Conservation (phyloP, 148 eudicot species). For the Silene uniflora region DNA sequence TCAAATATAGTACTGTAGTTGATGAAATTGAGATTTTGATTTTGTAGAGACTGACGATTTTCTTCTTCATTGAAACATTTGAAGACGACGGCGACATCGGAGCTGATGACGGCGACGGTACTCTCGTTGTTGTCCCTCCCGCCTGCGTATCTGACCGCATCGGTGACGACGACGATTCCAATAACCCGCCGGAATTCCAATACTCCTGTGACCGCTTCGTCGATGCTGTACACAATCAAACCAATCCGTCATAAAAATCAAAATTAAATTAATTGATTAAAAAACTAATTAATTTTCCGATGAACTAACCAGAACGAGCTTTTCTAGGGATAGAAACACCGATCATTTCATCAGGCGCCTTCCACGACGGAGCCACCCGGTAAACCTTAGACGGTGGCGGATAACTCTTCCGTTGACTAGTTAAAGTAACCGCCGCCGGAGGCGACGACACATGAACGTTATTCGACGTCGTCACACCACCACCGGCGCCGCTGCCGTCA, state of each 20-base stretch:
- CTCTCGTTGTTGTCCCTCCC: constrained; percentile 19
- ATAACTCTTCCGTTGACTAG: constrained; percentile 58
- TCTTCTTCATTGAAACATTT: constrained; percentile 56
- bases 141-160: constrained; percentile 39
- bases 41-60: constrained; percentile 48
- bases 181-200: constrained; percentile 53
- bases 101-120: constrained; percentile 28
- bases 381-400: constrained; percentile 55
- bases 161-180: constrained; percentile 52
- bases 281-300: no score
- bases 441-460: constrained; percentile 23
- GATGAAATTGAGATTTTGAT: background rate
- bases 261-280: no score
- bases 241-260: background rate
- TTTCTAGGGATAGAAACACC: constrained; percentile 77
- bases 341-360: constrained; percentile 82
- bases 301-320: constrained; percentile 73
- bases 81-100: constrained; percentile 80
- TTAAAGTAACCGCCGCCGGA: constrained; percentile 28
- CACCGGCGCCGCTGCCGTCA: constrained; percentile 36
- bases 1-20: background rate
- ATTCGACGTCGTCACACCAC: constrained; percentile 46
- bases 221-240: constrained; percentile 43
- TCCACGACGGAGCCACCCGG: constrained; percentile 61
- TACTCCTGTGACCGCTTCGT: constrained; percentile 74